These are phyloP conservation scores for Thalassiosira delicatula DNA, from an alignment of 352 stramenopile species.

Conservation along the genomic window DNA sequence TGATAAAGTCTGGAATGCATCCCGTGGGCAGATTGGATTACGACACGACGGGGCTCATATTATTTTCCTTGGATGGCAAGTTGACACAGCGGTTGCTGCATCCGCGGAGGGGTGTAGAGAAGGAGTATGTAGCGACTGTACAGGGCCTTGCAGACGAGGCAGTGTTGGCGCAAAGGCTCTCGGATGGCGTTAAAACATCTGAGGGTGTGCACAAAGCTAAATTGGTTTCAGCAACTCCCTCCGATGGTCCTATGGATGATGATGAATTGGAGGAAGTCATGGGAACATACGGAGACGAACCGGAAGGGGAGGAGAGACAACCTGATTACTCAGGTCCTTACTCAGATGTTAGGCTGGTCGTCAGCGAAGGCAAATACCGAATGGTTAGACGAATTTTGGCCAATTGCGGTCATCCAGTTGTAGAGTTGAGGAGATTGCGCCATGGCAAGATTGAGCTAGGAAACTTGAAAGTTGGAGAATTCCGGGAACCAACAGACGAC, in stretches of 20 bases:
- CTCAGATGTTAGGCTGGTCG: conserved; percentile 80
- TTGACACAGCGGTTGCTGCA: conserved; percentile 86
- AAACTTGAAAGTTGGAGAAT: too few relatives aligned
- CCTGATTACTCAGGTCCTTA: conserved; percentile 55
- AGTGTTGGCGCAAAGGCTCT: conserved; percentile 64
- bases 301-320: conserved; percentile 54
- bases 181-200: conserved; percentile 75
- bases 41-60: conserved; percentile 85
- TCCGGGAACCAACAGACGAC: too few relatives aligned
- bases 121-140: conserved; percentile 84
- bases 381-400: conserved; percentile 88
- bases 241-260: conserved; percentile 45
- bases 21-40: conserved; percentile 87
- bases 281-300: conserved; percentile 51
- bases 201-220: conserved; percentile 68
- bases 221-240: conserved; percentile 53
- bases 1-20: conserved; percentile 68
- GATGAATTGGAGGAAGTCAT: conserved; percentile 46
- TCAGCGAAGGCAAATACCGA: conserved; percentile 87
- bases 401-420: conserved; percentile 85
- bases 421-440: conserved; percentile 80
- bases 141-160: conserved; percentile 63
- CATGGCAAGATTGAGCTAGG: too few relatives aligned
- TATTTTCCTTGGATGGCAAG: conserved; percentile 84
- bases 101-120: conserved; percentile 77